These are phyloP conservation scores for Alternaria brassicicola DNA, from an alignment of 2,329 filamentous ascomycete species.

Conservation along the genomic window DNA sequence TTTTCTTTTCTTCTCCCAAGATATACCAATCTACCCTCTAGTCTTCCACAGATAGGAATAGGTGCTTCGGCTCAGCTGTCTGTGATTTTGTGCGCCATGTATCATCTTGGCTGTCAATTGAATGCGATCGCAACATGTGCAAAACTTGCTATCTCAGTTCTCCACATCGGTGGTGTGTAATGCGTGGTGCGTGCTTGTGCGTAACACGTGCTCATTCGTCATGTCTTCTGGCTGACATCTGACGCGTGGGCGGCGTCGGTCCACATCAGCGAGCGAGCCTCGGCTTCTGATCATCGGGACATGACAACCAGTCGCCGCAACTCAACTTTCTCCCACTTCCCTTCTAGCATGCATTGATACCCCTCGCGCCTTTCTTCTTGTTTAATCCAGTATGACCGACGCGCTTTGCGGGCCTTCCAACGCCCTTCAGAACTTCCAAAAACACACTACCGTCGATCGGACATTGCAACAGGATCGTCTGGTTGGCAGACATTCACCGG, in stretches of 20 bases:
- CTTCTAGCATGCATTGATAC: slow-evolving; percentile 33
- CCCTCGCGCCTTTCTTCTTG: slow-evolving; percentile 12
- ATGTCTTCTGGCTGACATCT: not conserved
- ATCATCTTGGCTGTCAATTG: not conserved
- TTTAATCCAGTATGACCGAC: slow-evolving; percentile 62
- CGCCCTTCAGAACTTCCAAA: slow-evolving; percentile 73
- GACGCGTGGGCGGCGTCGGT: slow-evolving; percentile 16
- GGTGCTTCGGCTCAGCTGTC: not conserved
- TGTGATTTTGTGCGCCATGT: not conserved
- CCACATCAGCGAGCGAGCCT: slow-evolving; percentile 22
- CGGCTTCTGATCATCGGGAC: slow-evolving; percentile 23
- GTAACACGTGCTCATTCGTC: slow-evolving; percentile 3
- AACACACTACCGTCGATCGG: slow-evolving; percentile 71
- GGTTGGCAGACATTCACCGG: slow-evolving; percentile 58
- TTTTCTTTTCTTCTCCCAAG: not conserved
- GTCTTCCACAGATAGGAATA: not conserved
- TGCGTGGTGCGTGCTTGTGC: not conserved
- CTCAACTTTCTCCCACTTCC: slow-evolving; percentile 2
- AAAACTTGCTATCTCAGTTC: not conserved
- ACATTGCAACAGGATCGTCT: slow-evolving; percentile 76
- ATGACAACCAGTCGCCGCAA: not conserved
- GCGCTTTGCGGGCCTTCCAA: slow-evolving; percentile 77
- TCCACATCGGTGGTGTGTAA: not conserved
- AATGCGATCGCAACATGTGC: not conserved
- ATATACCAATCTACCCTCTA: slow-evolving; percentile 9